Evolutionary conservation across 805 yeast genomes (phyloP).

Genomic region (Suhomyces vadensis): DNA sequence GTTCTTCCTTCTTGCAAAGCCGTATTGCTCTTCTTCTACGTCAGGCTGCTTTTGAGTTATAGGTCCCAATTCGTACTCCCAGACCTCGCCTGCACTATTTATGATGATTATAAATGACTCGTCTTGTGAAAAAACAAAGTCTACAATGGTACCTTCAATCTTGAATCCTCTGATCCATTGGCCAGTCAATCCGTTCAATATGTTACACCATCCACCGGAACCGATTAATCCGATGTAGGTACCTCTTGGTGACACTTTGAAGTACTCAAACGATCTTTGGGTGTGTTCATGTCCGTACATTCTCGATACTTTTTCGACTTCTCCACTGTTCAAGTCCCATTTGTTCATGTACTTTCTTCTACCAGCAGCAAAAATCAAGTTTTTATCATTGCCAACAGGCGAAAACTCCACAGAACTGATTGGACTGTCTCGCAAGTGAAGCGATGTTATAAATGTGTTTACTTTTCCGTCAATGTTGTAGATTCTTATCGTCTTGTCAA

Average conservation of each 20-base stretch:
- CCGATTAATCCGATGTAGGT: slow-evolving; percentile 74
- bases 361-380: slow-evolving; percentile 78
- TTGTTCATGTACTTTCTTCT: slow-evolving; percentile 89
- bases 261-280: slow-evolving; percentile 85
- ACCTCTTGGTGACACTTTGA: slow-evolving; percentile 75
- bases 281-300: slow-evolving; percentile 87
- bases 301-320: slow-evolving; percentile 80
- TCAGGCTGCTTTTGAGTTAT: slow-evolving; percentile 22
- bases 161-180: slow-evolving; percentile 87
- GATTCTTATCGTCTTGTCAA: slow-evolving; percentile 81
- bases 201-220: slow-evolving; percentile 86
- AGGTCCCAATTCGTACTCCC: slow-evolving; percentile 63
- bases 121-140: slow-evolving; percentile 65
- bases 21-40: background rate
- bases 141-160: slow-evolving; percentile 82
- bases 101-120: slow-evolving; percentile 52
- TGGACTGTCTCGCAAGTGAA: slow-evolving; percentile 78
- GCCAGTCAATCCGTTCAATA: slow-evolving; percentile 75
- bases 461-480: slow-evolving; percentile 88
- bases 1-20: background rate
- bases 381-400: slow-evolving; percentile 29
- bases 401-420: slow-evolving; percentile 73
- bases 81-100: slow-evolving; percentile 81
- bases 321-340: slow-evolving; percentile 77
- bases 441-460: slow-evolving; percentile 78